A percentile compares a stretch with the other conserved stretches of the same genome.
Conservation (phyloP, 1,284 basidiomycete species). For the Moesziomyces sp. region DNA sequence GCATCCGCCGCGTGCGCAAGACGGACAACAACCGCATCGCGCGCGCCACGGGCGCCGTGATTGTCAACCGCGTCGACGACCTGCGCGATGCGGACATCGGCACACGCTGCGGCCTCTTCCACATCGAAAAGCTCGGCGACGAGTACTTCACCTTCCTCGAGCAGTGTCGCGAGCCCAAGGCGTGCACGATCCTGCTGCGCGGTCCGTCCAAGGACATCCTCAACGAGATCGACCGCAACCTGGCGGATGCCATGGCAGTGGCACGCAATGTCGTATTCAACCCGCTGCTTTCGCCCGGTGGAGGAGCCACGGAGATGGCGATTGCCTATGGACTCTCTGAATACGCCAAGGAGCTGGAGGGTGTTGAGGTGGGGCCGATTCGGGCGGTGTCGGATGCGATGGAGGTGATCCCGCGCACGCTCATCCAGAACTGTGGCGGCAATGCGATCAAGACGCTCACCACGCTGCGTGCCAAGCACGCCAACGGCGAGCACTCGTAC, state of each 20-base stretch:
- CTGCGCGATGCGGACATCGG: conserved; percentile 91
- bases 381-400: conserved; percentile 93
- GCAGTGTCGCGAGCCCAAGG: conserved; percentile 90
- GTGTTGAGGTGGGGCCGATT: conserved; percentile 87
- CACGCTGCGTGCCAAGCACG: conserved; percentile 88
- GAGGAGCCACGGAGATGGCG: conserved; percentile 98
- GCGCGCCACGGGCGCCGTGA: conserved; percentile 92
- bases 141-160: conserved; percentile 97
- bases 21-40: conserved; percentile 99
- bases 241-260: conserved; percentile 97
- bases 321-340: conserved; percentile 88
- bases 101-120: conserved; percentile 90
- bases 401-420: conserved; percentile 94
- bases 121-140: conserved; percentile 97
- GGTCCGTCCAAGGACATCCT: conserved; percentile 98
- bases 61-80: conserved; percentile 96
- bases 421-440: conserved; percentile 95
- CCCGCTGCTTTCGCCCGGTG: conserved; percentile 88
- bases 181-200: conserved; percentile 97
- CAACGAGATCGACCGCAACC: conserved; percentile 96
- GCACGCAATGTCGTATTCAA: conserved; percentile 97
- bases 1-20: conserved; percentile 93
- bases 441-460: conserved; percentile 93
- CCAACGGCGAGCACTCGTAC: conserved; percentile 87
- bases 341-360: conserved; percentile 78